Base-by-base conservation (phyloP, 2,329 filamentous ascomycete species). In the Pseudogymnoascus sp. region DNA sequence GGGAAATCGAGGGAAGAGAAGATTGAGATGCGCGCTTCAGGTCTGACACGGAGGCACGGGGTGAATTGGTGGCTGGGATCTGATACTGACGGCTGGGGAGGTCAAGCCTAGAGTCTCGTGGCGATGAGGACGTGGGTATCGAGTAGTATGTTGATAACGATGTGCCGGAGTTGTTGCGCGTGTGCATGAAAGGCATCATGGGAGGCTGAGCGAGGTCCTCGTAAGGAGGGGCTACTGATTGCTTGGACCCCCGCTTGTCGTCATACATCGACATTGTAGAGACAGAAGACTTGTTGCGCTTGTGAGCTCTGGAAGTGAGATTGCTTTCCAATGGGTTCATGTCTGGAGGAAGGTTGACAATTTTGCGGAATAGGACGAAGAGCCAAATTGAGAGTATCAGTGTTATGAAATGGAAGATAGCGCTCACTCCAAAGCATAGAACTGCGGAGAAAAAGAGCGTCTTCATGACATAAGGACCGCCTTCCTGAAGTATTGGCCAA, bases 301-400 rank as follows among this genome's bases (percentile, higher is more conserved):
- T 92, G 76, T 95, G 91, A 63, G 76, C 78, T 42, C 59, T 60
- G 10, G 90, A 86, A 1, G 92, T 97, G 64, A 96, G 78, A 70
- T 93, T 87, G 67, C 90, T 85, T 73, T 97, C 92, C 12, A 97
- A 80, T 1, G 93, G 93, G 73, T 97, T 97, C 89, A 96, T 91
- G 71, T 97, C 93, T 0, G 93, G 92, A 5, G 93, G 93, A 73
- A 97, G 82, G 18, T 82, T 79, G 4, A 86, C 81, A 70, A 97
- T 97, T 71, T 89, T 88, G 42, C 87, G 84, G 83, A 97, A 97
- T 68, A 89, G 84, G 61, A 90, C 73, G 14, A 86, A 85, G 25
- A 97, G 80, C 76, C 89, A 97, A 33, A 90, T 73, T 4, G 90
- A 90, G 37, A 95, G 78, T 16, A 79, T 75, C 1, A 94, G 75